Base-by-base conservation (phyloP, 2,329 filamentous ascomycete species). In the Neopestalotiopsis rosae region DNA sequence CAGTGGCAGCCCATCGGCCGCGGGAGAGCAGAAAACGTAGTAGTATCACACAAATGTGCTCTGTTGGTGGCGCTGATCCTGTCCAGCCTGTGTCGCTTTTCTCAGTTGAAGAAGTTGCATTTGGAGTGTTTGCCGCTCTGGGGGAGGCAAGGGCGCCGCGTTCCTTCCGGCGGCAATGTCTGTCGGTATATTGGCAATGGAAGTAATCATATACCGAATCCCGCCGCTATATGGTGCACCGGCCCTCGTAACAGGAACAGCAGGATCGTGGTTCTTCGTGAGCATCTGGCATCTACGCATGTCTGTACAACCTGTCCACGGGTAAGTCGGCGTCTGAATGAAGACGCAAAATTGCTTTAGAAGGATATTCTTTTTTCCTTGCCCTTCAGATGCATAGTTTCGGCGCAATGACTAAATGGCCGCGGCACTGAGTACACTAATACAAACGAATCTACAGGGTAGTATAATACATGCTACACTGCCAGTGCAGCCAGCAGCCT, bases 351-450 rank as follows among this genome's bases (percentile, higher is more conserved):
- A n/a, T 52, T 24, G n/a, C 14, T 17, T 52, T 20, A 9, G 45
- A 52, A 20, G 45, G 45, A 52, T 52, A 20, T 52, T 52, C 45
- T 52, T 52, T 52, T 52, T 52, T 52, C 45, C 45, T 10, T n/a
- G 9, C 45, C 17, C 45, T 17, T 52, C 45, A 52, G 3, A 24
- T n/a, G 17, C 20, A 20, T 38, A 24, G 49, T 59, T 62, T 62
- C 59, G 59, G 59, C 59, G 59, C 32, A 62, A 62, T 62, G 59
- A 62, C 59, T 62, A 62, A 62, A 30, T 32, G 59, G 30, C 20
- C 17, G 59, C 17, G 28, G n/a, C 17, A 14, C 57, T 30, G 57
- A 59, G 13, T 59, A 59, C 13, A 30, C 34, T n/a, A 20, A 38
- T 38, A 62, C 34, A 17, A 5, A 38, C 59, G 5, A 34, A 30